Evolutionary conservation across 768 basidiomycete species (phyloP).

Genomic region (Tubosaeta sp.): DNA sequence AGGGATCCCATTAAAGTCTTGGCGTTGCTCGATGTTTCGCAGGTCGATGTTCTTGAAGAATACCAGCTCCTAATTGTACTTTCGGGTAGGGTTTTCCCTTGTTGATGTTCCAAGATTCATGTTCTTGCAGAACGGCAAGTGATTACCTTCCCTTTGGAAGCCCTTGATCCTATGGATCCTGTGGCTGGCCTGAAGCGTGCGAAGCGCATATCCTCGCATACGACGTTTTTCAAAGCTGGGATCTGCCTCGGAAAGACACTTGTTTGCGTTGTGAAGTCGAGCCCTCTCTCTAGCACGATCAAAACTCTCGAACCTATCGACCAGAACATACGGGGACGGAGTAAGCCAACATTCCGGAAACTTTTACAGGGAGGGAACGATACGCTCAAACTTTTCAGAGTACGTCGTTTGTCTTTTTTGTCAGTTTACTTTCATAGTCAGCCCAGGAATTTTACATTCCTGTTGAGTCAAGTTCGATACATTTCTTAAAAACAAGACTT

Average conservation of each 20-base stretch:
- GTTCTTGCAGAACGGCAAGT: constrained; percentile 77
- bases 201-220: constrained; percentile 93
- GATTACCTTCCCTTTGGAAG: constrained; percentile 92
- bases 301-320: constrained; percentile 97
- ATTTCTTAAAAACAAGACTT: constrained; percentile 94
- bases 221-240: constrained; percentile 97
- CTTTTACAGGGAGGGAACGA: constrained; percentile 93
- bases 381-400: constrained; percentile 87
- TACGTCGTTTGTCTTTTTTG: constrained; percentile 28
- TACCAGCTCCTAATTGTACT: constrained; percentile 95
- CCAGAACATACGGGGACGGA: constrained; percentile 70
- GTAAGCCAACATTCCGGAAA: constrained; percentile 92
- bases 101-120: background rate
- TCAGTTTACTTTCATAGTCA: background rate
- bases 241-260: constrained; percentile 86
- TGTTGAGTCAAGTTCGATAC: constrained; percentile 92
- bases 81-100: constrained; percentile 57
- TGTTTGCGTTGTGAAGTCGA: constrained; percentile 96
- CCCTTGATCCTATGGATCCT: constrained; percentile 86
- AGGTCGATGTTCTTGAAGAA: constrained; percentile 95
- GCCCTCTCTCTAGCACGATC: constrained; percentile 92
- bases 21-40: constrained; percentile 81
- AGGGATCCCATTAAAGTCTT: constrained; percentile 89
- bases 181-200: constrained; percentile 88
- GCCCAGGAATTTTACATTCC: constrained; percentile 96